These are phyloP conservation scores for Talaromyces sp. DNA, from an alignment of 2,329 filamentous ascomycete species.

Conservation along the genomic window DNA sequence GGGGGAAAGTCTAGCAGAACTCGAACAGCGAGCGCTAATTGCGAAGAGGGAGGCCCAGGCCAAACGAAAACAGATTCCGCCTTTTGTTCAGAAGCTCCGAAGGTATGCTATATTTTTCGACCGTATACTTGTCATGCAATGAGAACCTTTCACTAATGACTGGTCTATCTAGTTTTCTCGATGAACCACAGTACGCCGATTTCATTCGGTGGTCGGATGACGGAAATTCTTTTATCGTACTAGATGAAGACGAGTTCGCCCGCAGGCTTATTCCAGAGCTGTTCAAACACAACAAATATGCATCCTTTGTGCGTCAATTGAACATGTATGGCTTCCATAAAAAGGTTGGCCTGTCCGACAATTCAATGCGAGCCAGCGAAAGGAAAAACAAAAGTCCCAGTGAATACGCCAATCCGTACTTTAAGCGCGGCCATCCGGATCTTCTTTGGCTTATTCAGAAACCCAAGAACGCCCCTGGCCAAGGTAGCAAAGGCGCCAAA, in stretches of 20 bases:
- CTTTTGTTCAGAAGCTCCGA: conserved; percentile 96
- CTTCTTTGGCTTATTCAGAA: conserved; percentile 96
- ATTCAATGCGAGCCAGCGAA: conserved; percentile 96
- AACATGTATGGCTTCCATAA: conserved; percentile 66
- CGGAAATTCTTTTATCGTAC: conserved; percentile 91
- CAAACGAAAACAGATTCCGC: conserved; percentile 93
- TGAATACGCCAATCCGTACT: conserved; percentile 97
- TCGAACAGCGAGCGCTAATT: conserved; percentile 75
- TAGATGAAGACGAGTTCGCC: conserved; percentile 90
- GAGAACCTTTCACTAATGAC: conserved; percentile 19
- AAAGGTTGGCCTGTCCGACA: conserved; percentile 86
- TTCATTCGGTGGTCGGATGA: conserved; percentile 96
- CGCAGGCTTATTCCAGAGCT: conserved; percentile 71
- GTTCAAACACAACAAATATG: conserved; percentile 79
- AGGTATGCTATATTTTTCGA: conserved; percentile 60
- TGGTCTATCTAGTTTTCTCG: conserved; percentile 71
- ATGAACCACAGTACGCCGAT: conserved; percentile 88
- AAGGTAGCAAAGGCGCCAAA: conserved; percentile 48
- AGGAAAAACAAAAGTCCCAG: conserved; percentile 96
- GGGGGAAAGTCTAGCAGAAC: conserved; percentile 67
- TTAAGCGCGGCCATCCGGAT: conserved; percentile 88
- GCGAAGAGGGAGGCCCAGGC: conserved; percentile 85
- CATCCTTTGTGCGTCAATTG: conserved; percentile 71
- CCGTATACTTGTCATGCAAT: background rate
- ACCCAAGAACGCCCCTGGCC: conserved; percentile 68